Evolutionary conservation across 441 rosid genomes (phyloP).

Genomic region (Metrosideros polymorpha): DNA sequence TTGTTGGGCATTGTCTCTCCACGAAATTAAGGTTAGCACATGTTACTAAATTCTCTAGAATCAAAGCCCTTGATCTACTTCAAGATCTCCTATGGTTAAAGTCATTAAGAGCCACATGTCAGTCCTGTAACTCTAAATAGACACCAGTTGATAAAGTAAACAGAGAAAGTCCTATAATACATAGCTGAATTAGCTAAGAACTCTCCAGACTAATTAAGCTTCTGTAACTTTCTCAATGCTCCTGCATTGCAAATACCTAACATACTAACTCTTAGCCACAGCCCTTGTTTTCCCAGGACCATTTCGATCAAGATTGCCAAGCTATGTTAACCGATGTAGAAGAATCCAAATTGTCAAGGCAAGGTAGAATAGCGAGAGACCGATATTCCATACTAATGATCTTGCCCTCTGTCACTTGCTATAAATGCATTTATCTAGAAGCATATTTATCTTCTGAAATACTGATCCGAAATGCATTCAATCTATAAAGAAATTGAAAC

Average conservation of each 20-base stretch:
- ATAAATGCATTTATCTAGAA: neutral
- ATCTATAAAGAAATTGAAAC: neutral
- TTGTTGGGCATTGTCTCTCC: neutral
- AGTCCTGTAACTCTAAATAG: neutral
- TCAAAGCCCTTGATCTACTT: neutral
- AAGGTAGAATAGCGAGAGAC: neutral
- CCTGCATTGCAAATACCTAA: neutral
- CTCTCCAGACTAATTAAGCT: neutral
- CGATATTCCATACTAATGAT: neutral
- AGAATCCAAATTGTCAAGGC: neutral
- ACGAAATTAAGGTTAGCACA: neutral
- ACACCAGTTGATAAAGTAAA: neutral
- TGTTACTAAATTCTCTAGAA: neutral
- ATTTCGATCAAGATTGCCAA: neutral
- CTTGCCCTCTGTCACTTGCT: neutral
- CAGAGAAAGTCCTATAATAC: neutral
- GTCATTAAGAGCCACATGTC: neutral
- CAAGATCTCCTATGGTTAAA: neutral
- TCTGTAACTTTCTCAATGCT: neutral
- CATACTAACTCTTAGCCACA: neutral
- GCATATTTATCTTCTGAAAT: neutral
- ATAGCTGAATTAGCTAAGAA: neutral
- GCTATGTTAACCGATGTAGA: neutral
- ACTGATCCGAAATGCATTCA: neutral
- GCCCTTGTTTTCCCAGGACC: neutral